Evolutionary conservation across 2,329 filamentous ascomycete species (phyloP).

Genomic region (Amauroascus verrucosus): DNA sequence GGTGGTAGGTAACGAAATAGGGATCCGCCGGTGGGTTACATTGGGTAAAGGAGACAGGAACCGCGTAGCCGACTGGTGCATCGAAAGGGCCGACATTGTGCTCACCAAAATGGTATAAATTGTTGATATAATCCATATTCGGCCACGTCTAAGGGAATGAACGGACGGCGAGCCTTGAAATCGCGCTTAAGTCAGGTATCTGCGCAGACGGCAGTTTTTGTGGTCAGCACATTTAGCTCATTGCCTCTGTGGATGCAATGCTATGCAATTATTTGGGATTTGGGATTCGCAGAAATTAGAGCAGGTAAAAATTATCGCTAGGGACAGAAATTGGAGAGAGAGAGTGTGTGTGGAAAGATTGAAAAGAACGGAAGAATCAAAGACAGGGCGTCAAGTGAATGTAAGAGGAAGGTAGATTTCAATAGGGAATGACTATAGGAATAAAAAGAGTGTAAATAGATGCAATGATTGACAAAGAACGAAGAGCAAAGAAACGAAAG

Average conservation of each 20-base stretch:
- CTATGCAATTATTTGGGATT: neutral
- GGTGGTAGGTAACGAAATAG: conserved; percentile 11
- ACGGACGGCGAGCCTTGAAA: neutral
- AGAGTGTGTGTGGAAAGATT: neutral
- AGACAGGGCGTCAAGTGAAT: conserved; percentile 15
- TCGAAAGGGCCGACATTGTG: conserved; percentile 31
- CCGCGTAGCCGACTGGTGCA: conserved; percentile 27
- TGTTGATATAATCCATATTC: conserved; percentile 33
- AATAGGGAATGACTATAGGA: conserved; percentile 11
- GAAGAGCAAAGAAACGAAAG: neutral
- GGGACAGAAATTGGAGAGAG: neutral
- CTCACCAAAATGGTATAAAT: conserved; percentile 28
- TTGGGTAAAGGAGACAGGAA: conserved; percentile 4
- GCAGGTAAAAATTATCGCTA: neutral
- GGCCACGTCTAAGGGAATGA: neutral
- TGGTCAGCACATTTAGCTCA: neutral
- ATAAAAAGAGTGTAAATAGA: conserved; percentile 16
- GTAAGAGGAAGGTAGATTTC: conserved; percentile 14
- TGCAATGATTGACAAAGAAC: neutral
- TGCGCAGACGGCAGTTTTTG: neutral
- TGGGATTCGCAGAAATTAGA: neutral
- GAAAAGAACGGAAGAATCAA: neutral
- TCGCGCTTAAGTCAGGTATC: neutral
- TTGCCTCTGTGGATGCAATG: too few relatives aligned
- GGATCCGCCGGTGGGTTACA: conserved; percentile 10